Conservation (phyloP, 139 green algal genomes). For the Nannochloris sp. region DNA sequence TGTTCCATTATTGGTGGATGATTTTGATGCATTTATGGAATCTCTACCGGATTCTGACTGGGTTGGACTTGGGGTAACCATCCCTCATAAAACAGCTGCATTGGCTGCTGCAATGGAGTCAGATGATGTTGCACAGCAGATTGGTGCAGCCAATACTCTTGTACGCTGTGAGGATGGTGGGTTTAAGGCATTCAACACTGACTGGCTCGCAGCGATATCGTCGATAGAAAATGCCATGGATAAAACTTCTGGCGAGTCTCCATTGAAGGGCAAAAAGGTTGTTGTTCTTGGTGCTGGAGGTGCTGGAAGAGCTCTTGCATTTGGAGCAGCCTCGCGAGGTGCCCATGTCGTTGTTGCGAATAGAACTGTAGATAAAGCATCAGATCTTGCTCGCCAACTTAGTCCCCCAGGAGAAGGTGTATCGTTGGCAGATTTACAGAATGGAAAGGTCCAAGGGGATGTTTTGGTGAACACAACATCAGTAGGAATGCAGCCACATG, state of each 20-base stretch:
- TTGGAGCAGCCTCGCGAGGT: slow-evolving; percentile 64
- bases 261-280: slow-evolving; percentile 63
- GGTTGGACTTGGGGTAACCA: slow-evolving; percentile 80
- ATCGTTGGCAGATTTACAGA: slow-evolving; percentile 21
- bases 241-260: background rate
- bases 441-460: slow-evolving; percentile 46
- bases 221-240: slow-evolving; percentile 75
- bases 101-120: slow-evolving; percentile 49
- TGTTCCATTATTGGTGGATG: slow-evolving; percentile 89
- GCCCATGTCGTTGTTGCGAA: slow-evolving; percentile 70
- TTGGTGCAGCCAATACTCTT: slow-evolving; percentile 94
- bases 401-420: slow-evolving; percentile 5
- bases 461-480: slow-evolving; percentile 91
- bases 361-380: slow-evolving; percentile 49
- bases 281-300: slow-evolving; percentile 91
- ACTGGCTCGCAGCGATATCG: slow-evolving; percentile 79
- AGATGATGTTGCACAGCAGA: slow-evolving; percentile 67
- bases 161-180: slow-evolving; percentile 56
- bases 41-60: slow-evolving; percentile 41
- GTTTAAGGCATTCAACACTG: slow-evolving; percentile 89
- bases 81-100: slow-evolving; percentile 91
- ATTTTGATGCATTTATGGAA: slow-evolving; percentile 59
- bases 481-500: slow-evolving; percentile 80
- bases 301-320: slow-evolving; percentile 80
- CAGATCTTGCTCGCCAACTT: slow-evolving; percentile 51